Evolutionary conservation across 2,329 filamentous ascomycete genomes (phyloP).

Genomic region (Coniochaeta hoffmannii): DNA sequence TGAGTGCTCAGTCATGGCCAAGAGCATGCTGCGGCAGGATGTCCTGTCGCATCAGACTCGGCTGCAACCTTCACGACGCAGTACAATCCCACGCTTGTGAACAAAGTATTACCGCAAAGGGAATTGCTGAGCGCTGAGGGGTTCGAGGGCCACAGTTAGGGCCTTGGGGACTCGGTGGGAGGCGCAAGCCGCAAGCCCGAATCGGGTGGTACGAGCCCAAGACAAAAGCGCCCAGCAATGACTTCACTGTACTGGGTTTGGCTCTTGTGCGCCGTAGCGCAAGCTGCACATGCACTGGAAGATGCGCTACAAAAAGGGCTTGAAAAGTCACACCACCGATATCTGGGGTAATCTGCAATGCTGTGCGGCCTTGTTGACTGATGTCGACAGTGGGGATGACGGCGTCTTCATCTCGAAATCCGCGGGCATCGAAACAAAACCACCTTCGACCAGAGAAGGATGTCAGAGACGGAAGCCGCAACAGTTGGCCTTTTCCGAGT

Average conservation of each 20-base stretch:
- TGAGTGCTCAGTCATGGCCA: background rate
- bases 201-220: background rate
- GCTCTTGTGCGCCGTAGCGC: background rate
- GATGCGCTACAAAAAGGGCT: background rate
- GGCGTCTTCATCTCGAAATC: background rate
- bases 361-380: background rate
- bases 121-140: background rate
- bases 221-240: background rate
- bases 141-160: no score
- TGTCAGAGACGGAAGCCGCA: background rate
- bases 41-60: background rate
- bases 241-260: background rate
- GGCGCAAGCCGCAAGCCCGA: background rate
- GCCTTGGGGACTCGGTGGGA: background rate
- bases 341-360: background rate
- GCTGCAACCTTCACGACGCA: background rate
- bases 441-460: background rate
- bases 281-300: background rate
- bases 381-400: background rate
- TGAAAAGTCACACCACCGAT: slow-evolving; percentile 1
- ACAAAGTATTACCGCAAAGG: background rate
- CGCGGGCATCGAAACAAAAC: background rate
- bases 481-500: background rate
- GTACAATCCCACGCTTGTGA: background rate
- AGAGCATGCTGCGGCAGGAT: background rate